Conservation (phyloP, 2,329 filamentous ascomycete species). For the Penicillium glabrum region DNA sequence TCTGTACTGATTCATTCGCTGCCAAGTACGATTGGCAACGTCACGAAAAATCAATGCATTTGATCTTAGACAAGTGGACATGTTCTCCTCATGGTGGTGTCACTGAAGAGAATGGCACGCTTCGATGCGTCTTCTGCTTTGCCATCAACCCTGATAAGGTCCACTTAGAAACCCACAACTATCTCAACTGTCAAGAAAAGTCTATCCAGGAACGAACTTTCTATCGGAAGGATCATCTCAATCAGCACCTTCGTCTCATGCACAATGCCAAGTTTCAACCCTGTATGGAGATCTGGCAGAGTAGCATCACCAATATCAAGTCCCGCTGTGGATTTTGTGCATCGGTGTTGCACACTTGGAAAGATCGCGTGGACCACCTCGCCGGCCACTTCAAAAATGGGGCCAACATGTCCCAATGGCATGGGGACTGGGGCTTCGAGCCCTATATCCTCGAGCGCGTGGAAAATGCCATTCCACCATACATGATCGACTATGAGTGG, state of each 20-base stretch:
- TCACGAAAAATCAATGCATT: slow-evolving; percentile 59
- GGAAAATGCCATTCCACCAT: slow-evolving; percentile 38
- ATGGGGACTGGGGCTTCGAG: slow-evolving; percentile 44
- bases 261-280: slow-evolving; percentile 57
- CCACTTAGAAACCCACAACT: slow-evolving; percentile 62
- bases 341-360: slow-evolving; percentile 43
- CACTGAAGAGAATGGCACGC: slow-evolving; percentile 50
- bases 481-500: slow-evolving; percentile 37
- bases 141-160: slow-evolving; percentile 53
- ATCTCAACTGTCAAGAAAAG: slow-evolving; percentile 60
- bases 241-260: slow-evolving; percentile 61
- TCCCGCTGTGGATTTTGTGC: slow-evolving; percentile 48
- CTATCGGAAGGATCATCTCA: slow-evolving; percentile 63
- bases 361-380: slow-evolving; percentile 44
- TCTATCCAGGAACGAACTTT: slow-evolving; percentile 60
- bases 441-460: slow-evolving; percentile 35
- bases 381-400: slow-evolving; percentile 42
- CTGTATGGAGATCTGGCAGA: slow-evolving; percentile 61
- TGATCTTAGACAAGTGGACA: slow-evolving; percentile 59
- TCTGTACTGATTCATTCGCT: slow-evolving; percentile 57
- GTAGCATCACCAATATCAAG: slow-evolving; percentile 54
- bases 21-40: slow-evolving; percentile 61
- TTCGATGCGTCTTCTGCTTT: slow-evolving; percentile 61
- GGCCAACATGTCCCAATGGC: slow-evolving; percentile 40
- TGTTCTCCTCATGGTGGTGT: slow-evolving; percentile 60